These are phyloP conservation scores for Collariella sp. DNA, from an alignment of 495 filamentous ascomycete genomes.

Conservation along the genomic window DNA sequence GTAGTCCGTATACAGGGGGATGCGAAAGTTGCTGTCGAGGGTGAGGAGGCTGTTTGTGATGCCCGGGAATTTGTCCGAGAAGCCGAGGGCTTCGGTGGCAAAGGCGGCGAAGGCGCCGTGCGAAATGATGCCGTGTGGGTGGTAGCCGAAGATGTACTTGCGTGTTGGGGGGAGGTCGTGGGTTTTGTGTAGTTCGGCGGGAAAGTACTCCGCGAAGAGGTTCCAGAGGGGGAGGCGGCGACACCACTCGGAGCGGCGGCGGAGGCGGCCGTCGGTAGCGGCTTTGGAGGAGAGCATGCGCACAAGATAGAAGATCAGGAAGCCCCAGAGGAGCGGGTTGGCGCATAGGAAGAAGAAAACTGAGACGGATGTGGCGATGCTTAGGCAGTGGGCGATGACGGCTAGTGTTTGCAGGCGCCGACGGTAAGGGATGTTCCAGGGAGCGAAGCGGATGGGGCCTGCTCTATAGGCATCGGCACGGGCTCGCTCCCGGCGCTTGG, in stretches of 20 bases:
- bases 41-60: constrained; percentile 91
- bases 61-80: constrained; percentile 84
- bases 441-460: constrained; percentile 65
- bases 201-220: constrained; percentile 88
- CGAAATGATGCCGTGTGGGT: constrained; percentile 94
- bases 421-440: constrained; percentile 75
- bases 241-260: constrained; percentile 61
- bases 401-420: constrained; percentile 80
- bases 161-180: constrained; percentile 66
- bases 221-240: constrained; percentile 74
- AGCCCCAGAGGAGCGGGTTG: constrained; percentile 83
- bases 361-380: constrained; percentile 65
- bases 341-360: constrained; percentile 85
- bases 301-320: constrained; percentile 84
- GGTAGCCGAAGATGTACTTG: constrained; percentile 98
- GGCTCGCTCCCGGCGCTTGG: constrained; percentile 14
- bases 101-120: constrained; percentile 93
- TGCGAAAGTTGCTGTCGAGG: constrained; percentile 85
- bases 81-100: constrained; percentile 82
- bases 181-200: constrained; percentile 76
- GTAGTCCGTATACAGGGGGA: constrained; percentile 92
- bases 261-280: constrained; percentile 61
- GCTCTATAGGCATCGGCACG: constrained; percentile 16
- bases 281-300: constrained; percentile 73
- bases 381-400: constrained; percentile 78